Conservation (phyloP, 129 eudicot genomes). For the Flaveria trinervia region DNA sequence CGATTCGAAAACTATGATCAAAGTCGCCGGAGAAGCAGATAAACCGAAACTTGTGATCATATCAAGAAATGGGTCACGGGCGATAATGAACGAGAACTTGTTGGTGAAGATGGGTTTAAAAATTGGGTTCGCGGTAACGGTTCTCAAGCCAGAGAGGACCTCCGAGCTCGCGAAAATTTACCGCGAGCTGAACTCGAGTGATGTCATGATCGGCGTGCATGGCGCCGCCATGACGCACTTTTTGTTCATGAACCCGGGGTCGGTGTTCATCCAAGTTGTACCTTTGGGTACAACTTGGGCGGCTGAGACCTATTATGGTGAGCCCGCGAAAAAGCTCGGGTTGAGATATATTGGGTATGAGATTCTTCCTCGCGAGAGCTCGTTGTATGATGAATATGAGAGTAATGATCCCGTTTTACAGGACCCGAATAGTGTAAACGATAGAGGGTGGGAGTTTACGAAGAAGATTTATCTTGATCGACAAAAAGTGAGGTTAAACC, state of each 20-base stretch:
- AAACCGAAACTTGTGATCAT: constrained; percentile 79
- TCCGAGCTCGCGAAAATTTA: constrained; percentile 77
- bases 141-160: constrained; percentile 60
- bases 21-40: not conserved
- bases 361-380: constrained; percentile 75
- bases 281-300: constrained; percentile 98
- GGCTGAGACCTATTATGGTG: constrained; percentile 86
- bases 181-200: constrained; percentile 75
- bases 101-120: constrained; percentile 61
- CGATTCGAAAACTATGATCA: constrained; percentile 23
- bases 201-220: constrained; percentile 92
- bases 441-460: constrained; percentile 86
- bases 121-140: constrained; percentile 70
- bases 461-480: constrained; percentile 84
- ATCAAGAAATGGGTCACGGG: constrained; percentile 80
- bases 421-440: constrained; percentile 70
- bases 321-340: constrained; percentile 73
- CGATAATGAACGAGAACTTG: constrained; percentile 63
- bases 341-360: constrained; percentile 73
- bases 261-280: constrained; percentile 79
- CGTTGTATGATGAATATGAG: constrained; percentile 68
- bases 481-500: constrained; percentile 74
- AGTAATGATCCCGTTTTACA: constrained; percentile 66
- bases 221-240: constrained; percentile 99
- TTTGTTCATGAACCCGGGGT: constrained; percentile 74